A percentile compares a stretch with the other conserved stretches of the same genome.
These are phyloP conservation scores for Fusarium penzigii DNA, from an alignment of 2,329 filamentous ascomycete species.

Conservation along the genomic window DNA sequence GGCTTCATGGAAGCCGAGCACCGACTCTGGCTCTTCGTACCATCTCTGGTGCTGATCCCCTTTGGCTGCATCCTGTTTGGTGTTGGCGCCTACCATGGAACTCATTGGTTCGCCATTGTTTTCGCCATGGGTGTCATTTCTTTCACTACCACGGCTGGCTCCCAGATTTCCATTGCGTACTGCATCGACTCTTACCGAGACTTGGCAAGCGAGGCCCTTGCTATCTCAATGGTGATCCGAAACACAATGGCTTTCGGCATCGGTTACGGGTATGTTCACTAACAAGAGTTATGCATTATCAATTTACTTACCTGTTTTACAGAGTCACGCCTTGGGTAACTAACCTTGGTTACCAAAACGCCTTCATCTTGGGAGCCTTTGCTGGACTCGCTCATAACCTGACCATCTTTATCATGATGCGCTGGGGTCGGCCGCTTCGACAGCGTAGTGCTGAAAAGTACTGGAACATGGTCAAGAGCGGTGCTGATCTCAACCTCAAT, in stretches of 20 bases:
- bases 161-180: slow-evolving; percentile 2
- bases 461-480: slow-evolving; percentile 3
- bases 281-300: too few species aligned
- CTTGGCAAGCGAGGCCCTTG: slow-evolving; percentile 2
- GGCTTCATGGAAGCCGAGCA: slow-evolving; percentile 6
- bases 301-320: not conserved
- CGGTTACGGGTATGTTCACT: not conserved
- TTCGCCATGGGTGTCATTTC: too few species aligned
- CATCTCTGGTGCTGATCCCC: not conserved
- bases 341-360: slow-evolving; percentile 7
- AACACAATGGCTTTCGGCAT: slow-evolving; percentile 6
- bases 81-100: too few species aligned
- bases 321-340: slow-evolving; percentile 5
- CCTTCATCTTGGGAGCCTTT: slow-evolving; percentile 7
- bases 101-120: too few species aligned
- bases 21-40: slow-evolving; percentile 6
- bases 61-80: too few species aligned
- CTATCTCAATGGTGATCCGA: slow-evolving; percentile 1
- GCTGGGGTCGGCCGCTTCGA: not conserved
- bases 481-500: not conserved
- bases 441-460: slow-evolving; percentile 10
- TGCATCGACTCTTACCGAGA: slow-evolving; percentile 5
- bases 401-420: slow-evolving; percentile 2
- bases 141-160: not conserved
- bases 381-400: slow-evolving; percentile 4